Percentiles rank a stretch among this genome's conserved stretches.
phyloP scores from a whole-genome alignment of 2,329 filamentous ascomycete genomes.

The Botryotinia convoluta region DNA sequence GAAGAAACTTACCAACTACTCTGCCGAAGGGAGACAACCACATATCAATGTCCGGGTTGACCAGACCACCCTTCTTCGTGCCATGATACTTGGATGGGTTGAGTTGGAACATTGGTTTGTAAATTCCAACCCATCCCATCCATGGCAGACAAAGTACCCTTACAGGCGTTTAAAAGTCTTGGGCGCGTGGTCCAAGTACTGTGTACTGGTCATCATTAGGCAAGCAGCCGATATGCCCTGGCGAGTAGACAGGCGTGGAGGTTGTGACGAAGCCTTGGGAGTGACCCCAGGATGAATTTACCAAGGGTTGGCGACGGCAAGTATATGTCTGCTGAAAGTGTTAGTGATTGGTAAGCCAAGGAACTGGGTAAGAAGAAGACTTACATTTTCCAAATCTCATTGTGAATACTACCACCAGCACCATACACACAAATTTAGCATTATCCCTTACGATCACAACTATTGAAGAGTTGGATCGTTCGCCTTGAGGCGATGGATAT shows the following conservation, averaged over 20 bases:
- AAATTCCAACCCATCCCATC: not conserved
- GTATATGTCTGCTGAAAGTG: not conserved
- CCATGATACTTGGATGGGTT: not conserved
- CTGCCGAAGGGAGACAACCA: not conserved
- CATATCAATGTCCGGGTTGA: not conserved
- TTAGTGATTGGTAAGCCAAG: not conserved
- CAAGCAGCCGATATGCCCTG: not conserved
- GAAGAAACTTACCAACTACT: not conserved
- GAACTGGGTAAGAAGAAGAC: not conserved
- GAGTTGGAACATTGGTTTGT: not conserved
- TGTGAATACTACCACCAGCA: not conserved
- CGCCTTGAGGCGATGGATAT: not conserved
- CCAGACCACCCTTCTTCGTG: not conserved
- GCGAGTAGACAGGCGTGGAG: slow-evolving; percentile 3
- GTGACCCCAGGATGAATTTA: not conserved
- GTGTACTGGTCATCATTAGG: not conserved
- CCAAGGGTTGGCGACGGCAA: not conserved
- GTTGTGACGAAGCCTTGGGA: not conserved
- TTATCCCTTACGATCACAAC: not conserved
- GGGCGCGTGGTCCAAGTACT: not conserved
- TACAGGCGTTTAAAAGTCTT: not conserved
- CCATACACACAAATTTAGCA: not conserved
- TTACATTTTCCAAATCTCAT: not conserved
- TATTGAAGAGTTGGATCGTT: not conserved
- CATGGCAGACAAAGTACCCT: not conserved